Conservation (phyloP, 306 rosid species). For the Citrullus amarus region DNA sequence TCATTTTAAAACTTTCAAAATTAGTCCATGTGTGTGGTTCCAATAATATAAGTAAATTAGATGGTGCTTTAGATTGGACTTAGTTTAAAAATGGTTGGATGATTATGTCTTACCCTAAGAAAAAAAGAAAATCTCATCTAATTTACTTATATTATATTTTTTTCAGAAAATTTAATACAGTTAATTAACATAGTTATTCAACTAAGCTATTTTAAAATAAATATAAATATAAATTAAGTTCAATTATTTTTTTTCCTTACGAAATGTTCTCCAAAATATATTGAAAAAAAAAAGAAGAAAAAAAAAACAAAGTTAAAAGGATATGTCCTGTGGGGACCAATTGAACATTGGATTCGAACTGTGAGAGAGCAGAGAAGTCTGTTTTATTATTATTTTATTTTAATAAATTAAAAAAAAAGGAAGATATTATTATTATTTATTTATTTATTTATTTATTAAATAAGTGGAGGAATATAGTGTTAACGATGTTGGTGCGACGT, state of each 20-base stretch:
- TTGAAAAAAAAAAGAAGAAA: too few relatives aligned
- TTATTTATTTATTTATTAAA: neutral
- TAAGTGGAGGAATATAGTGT: neutral
- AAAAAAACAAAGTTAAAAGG: neutral
- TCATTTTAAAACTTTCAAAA: too few relatives aligned
- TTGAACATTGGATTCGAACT: slow-evolving; percentile 1
- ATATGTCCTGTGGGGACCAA: neutral
- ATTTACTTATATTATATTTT: too few relatives aligned
- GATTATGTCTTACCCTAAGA: neutral
- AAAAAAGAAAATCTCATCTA: neutral
- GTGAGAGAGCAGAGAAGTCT: neutral
- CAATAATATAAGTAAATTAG: too few relatives aligned
- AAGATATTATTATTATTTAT: neutral
- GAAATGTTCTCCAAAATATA: neutral
- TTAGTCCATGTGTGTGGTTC: too few relatives aligned
- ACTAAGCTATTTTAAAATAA: too few relatives aligned
- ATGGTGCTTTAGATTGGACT: neutral
- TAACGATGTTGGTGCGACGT: slow-evolving; percentile 3
- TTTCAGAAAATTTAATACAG: too few relatives aligned
- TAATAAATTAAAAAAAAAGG: neutral
- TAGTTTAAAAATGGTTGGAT: neutral
- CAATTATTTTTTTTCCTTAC: neutral
- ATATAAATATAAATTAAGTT: too few relatives aligned
- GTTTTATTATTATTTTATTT: neutral
- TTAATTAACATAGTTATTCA: too few relatives aligned